Evolutionary conservation across 2,329 filamentous ascomycete genomes (phyloP).

Genomic region (Botrytis galanthina): DNA sequence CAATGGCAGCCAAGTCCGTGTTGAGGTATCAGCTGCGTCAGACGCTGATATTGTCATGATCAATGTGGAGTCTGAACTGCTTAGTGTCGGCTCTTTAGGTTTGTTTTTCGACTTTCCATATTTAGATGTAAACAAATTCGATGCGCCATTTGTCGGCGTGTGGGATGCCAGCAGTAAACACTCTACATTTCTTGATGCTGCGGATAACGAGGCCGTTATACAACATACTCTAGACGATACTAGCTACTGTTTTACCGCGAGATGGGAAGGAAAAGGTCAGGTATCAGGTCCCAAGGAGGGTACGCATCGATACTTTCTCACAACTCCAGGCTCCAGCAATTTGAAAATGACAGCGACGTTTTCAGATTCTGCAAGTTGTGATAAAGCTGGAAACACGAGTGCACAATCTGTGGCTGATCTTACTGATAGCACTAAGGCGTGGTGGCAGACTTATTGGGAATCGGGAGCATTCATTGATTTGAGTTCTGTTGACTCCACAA

Average conservation of each 20-base stretch:
- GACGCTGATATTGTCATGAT: conserved; percentile 42
- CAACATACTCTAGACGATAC: conserved; percentile 42
- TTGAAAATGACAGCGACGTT: conserved; percentile 11
- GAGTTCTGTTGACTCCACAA: conserved; percentile 38
- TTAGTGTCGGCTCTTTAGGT: conserved; percentile 39
- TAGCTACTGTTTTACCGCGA: conserved; percentile 40
- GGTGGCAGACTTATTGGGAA: conserved; percentile 38
- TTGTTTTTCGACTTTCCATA: conserved; percentile 47
- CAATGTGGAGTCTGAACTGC: conserved; percentile 40
- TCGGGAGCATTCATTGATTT: conserved; percentile 46
- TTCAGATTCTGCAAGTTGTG: background rate
- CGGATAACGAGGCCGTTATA: conserved; percentile 37
- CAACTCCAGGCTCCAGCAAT: background rate
- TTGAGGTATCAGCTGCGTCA: conserved; percentile 43
- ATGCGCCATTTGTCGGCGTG: conserved; percentile 44
- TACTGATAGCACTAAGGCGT: conserved; percentile 20
- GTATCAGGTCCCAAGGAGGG: conserved; percentile 23
- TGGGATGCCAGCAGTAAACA: conserved; percentile 43
- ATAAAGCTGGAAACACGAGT: background rate
- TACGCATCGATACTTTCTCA: conserved; percentile 32
- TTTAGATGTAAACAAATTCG: conserved; percentile 44
- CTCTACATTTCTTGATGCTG: conserved; percentile 36
- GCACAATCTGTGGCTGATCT: background rate
- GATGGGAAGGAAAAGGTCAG: conserved; percentile 27
- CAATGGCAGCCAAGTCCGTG: conserved; percentile 37